These are phyloP conservation scores for Pestalotiopsis sp. DNA, from an alignment of 2,329 filamentous ascomycete genomes.

Conservation along the genomic window DNA sequence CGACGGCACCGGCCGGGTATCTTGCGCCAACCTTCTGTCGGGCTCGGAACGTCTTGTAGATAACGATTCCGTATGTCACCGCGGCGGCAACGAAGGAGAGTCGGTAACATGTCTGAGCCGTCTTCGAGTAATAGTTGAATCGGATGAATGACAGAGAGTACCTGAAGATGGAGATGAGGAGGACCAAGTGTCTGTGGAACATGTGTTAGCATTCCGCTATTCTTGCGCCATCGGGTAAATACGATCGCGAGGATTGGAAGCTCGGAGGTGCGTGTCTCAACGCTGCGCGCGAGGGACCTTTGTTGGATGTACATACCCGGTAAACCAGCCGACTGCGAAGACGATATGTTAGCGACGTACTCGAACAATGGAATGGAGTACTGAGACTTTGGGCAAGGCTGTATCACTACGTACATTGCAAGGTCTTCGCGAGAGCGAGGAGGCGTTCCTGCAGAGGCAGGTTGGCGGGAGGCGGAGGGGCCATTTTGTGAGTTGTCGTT, in stretches of 20 bases:
- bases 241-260: too few species aligned
- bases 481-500: conserved; percentile 48
- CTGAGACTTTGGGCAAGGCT: conserved; percentile 18
- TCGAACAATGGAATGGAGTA: conserved; percentile 19
- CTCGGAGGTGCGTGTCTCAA: neutral
- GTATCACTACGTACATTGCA: conserved; percentile 73
- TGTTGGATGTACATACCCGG: conserved; percentile 63
- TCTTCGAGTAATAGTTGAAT: conserved; percentile 80
- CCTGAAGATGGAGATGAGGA: conserved; percentile 80
- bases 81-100: conserved; percentile 87
- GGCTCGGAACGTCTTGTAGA: conserved; percentile 95
- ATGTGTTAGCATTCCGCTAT: conserved; percentile 14
- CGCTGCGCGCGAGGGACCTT: neutral
- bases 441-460: conserved; percentile 76
- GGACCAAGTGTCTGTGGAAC: conserved; percentile 72
- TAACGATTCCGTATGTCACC: conserved; percentile 94
- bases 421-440: conserved; percentile 77
- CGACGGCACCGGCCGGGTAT: conserved; percentile 64
- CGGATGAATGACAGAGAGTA: conserved; percentile 85
- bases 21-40: conserved; percentile 73
- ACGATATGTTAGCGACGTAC: conserved; percentile 34
- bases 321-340: conserved; percentile 72
- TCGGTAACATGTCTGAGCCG: conserved; percentile 85
- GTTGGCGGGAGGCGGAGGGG: conserved; percentile 71
- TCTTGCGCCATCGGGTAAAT: neutral